phyloP scores from a whole-genome alignment of 148 eudicot genomes.

The Suaeda aralocaspica region DNA sequence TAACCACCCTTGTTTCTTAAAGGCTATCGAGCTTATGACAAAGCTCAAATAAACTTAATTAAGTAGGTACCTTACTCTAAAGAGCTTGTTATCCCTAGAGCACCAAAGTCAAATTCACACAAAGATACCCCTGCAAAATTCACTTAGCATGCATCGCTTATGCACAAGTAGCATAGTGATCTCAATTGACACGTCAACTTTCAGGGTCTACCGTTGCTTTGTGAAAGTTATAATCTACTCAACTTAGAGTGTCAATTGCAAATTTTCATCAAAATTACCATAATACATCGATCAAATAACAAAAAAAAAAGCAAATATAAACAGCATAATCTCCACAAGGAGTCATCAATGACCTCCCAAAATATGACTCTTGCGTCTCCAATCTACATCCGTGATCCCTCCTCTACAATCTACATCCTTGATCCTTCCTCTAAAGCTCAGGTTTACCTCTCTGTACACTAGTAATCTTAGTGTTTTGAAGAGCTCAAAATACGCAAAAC shows the following conservation, averaged over 20 bases:
- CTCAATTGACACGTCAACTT: neutral
- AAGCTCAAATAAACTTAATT: neutral
- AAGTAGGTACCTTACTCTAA: neutral
- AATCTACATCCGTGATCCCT: too few relatives aligned
- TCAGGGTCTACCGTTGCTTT: neutral
- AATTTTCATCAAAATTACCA: too few relatives aligned
- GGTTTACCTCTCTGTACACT: conserved; percentile 6
- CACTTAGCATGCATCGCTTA: neutral
- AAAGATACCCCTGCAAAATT: neutral
- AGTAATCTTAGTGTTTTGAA: neutral
- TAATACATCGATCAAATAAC: too few relatives aligned
- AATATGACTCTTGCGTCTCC: too few relatives aligned
- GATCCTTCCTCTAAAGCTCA: conserved; percentile 4
- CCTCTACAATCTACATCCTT: too few relatives aligned
- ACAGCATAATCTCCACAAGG: neutral
- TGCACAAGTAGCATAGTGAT: neutral
- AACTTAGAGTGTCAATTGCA: neutral
- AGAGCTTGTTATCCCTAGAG: neutral
- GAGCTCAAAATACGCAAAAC: neutral
- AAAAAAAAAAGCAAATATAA: neutral
- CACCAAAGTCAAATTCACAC: neutral
- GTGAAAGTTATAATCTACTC: neutral
- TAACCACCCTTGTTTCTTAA: neutral
- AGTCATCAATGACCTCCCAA: too few relatives aligned
- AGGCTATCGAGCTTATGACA: neutral